Conservation (phyloP, 2,329 filamentous ascomycete genomes). For the Elsinoe necatrix region DNA sequence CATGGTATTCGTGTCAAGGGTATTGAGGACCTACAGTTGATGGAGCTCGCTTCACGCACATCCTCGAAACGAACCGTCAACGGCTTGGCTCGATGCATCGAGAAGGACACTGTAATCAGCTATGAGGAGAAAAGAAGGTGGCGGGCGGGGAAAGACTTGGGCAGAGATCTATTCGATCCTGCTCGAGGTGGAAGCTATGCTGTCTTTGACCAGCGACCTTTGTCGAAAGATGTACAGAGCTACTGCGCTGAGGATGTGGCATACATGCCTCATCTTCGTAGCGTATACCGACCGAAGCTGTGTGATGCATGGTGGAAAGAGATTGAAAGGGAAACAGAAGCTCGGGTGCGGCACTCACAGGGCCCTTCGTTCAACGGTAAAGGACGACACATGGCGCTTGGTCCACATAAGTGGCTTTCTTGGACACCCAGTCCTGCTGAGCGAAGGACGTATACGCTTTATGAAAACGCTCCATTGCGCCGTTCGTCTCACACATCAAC, state of each 20-base stretch:
- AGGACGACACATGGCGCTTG: constrained; percentile 27
- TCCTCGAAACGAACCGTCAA: constrained; percentile 22
- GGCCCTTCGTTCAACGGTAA: constrained; percentile 22
- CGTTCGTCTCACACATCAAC: too few species aligned
- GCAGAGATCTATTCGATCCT: constrained; percentile 34
- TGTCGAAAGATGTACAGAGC: constrained; percentile 31
- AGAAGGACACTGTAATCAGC: constrained; percentile 22
- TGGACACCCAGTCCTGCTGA: neutral
- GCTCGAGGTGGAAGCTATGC: constrained; percentile 38
- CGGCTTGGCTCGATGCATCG: constrained; percentile 36
- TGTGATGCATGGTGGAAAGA: constrained; percentile 20
- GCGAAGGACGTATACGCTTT: neutral
- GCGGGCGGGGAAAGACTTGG: constrained; percentile 32
- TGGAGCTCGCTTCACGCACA: constrained; percentile 41
- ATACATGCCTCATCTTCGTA: constrained; percentile 31
- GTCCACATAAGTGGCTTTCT: constrained; percentile 19
- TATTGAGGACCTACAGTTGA: constrained; percentile 48
- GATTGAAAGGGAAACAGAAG: constrained; percentile 24
- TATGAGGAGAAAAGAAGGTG: constrained; percentile 22
- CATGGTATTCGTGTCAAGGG: constrained; percentile 38
- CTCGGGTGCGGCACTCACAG: constrained; percentile 29
- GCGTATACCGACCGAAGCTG: constrained; percentile 21
- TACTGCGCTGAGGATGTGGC: constrained; percentile 45
- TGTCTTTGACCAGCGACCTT: constrained; percentile 42
- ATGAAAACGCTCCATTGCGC: too few species aligned